These are phyloP conservation scores for Aspergillaceae sp. DNA, from an alignment of 2,329 filamentous ascomycete genomes.

Conservation along the genomic window DNA sequence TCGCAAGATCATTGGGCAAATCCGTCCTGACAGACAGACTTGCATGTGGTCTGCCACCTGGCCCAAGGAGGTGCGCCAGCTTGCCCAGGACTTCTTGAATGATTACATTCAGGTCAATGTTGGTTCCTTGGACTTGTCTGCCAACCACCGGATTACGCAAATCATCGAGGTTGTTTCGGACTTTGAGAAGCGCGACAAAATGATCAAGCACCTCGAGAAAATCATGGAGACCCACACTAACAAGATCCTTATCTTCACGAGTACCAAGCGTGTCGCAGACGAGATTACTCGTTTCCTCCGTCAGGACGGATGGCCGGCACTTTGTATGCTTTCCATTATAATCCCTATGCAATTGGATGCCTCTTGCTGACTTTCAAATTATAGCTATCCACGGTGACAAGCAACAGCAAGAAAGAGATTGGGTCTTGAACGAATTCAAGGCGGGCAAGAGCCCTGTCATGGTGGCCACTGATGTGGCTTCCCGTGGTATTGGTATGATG, in stretches of 20 bases:
- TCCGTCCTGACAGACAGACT: slow-evolving; percentile 95
- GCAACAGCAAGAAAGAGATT: slow-evolving; percentile 98
- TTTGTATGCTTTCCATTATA: slow-evolving; percentile 56
- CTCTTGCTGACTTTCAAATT: slow-evolving; percentile 28
- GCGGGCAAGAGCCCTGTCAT: slow-evolving; percentile 98
- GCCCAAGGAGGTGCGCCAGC: slow-evolving; percentile 94
- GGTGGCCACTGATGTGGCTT: slow-evolving; percentile 99
- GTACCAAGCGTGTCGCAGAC: slow-evolving; percentile 83
- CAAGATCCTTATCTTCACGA: slow-evolving; percentile 90
- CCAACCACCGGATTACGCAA: slow-evolving; percentile 97
- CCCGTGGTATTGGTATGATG: slow-evolving; percentile 99
- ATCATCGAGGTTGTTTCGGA: slow-evolving; percentile 93
- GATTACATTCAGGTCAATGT: slow-evolving; percentile 99
- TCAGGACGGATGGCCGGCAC: slow-evolving; percentile 94
- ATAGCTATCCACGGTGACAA: slow-evolving; percentile 96
- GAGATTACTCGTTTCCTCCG: slow-evolving; percentile 96
- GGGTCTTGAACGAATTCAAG: slow-evolving; percentile 99
- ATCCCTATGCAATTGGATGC: slow-evolving; percentile 12
- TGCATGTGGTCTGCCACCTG: slow-evolving; percentile 99
- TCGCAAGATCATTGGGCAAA: slow-evolving; percentile 95
- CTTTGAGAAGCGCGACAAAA: slow-evolving; percentile 93
- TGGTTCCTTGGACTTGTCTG: slow-evolving; percentile 87
- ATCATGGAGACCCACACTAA: slow-evolving; percentile 95
- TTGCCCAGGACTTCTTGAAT: slow-evolving; percentile 81
- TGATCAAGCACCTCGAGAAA: slow-evolving; percentile 96